These are phyloP conservation scores for Fusarium mundagurra DNA, from an alignment of 2,329 filamentous ascomycete genomes.

Conservation along the genomic window DNA sequence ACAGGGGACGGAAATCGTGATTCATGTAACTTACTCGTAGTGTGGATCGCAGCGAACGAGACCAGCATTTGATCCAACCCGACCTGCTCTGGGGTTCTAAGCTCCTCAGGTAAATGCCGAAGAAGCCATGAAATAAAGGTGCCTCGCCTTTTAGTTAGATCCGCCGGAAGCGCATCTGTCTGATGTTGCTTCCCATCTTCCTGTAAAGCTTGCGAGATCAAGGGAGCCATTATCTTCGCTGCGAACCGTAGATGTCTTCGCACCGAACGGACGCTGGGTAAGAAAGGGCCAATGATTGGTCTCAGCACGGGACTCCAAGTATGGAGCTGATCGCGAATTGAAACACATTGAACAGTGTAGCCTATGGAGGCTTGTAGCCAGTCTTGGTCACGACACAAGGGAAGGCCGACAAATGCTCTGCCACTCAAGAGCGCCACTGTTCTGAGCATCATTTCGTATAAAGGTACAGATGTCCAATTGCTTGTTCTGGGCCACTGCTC, in stretches of 20 bases:
- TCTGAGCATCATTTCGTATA: not conserved
- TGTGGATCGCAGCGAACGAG: not conserved
- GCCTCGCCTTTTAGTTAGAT: fast-evolving
- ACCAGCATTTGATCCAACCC: not conserved
- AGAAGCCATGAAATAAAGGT: not conserved
- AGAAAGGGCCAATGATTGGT: not conserved
- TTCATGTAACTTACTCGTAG: not conserved
- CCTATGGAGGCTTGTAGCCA: not conserved
- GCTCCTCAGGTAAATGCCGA: not conserved
- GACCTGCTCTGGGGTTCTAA: not conserved
- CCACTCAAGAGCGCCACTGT: not conserved
- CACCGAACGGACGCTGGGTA: not conserved
- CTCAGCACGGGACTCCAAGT: not conserved
- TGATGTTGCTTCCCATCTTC: fast-evolving
- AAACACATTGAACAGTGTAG: not conserved
- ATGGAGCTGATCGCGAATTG: not conserved
- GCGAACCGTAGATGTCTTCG: not conserved
- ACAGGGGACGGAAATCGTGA: fast-evolving
- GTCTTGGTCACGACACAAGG: not conserved
- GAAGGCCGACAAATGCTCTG: not conserved
- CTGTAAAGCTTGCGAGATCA: not conserved
- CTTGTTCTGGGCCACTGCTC: fast-evolving
- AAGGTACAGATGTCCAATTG: fast-evolving
- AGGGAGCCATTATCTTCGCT: not conserved
- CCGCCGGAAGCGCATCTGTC: fast-evolving